Conservation (phyloP, 306 rosid genomes). For the Fagus crenata region DNA sequence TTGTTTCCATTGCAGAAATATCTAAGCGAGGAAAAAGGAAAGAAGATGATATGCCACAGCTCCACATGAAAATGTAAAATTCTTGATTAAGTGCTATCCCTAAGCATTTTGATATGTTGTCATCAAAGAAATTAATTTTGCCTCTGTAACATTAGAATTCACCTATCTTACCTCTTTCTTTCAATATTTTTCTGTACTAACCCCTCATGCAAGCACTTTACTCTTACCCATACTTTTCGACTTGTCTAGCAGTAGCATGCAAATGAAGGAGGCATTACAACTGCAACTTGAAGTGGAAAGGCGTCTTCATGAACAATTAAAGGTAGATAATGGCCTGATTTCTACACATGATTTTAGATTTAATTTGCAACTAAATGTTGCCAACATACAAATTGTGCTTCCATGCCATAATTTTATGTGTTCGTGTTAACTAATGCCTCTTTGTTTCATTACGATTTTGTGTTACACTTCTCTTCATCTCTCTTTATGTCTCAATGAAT, state of each 20-base stretch:
- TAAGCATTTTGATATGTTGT: not conserved
- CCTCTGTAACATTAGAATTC: not conserved
- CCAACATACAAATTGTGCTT: too few relatives aligned
- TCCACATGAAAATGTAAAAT: not conserved
- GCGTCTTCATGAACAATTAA: slow-evolving; percentile 40
- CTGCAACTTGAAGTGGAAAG: slow-evolving; percentile 42
- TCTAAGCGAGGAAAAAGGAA: not conserved
- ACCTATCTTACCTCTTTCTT: not conserved
- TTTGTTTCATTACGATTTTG: too few relatives aligned
- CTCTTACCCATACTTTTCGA: not conserved
- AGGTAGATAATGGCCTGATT: slow-evolving; percentile 24
- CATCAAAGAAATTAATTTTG: not conserved
- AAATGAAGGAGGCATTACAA: slow-evolving; percentile 42
- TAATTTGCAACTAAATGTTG: too few relatives aligned
- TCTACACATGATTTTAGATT: not conserved
- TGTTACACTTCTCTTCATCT: too few relatives aligned
- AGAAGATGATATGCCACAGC: not conserved
- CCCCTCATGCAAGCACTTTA: not conserved
- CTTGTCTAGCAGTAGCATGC: slow-evolving; percentile 33
- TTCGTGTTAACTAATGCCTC: too few relatives aligned
- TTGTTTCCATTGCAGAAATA: not conserved
- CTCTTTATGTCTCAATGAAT: too few relatives aligned
- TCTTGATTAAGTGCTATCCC: not conserved
- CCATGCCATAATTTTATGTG: too few relatives aligned
- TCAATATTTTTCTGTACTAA: not conserved